These are phyloP conservation scores for Cercospora zeae-maydis DNA, from an alignment of 2,329 filamentous ascomycete genomes.

Conservation along the genomic window DNA sequence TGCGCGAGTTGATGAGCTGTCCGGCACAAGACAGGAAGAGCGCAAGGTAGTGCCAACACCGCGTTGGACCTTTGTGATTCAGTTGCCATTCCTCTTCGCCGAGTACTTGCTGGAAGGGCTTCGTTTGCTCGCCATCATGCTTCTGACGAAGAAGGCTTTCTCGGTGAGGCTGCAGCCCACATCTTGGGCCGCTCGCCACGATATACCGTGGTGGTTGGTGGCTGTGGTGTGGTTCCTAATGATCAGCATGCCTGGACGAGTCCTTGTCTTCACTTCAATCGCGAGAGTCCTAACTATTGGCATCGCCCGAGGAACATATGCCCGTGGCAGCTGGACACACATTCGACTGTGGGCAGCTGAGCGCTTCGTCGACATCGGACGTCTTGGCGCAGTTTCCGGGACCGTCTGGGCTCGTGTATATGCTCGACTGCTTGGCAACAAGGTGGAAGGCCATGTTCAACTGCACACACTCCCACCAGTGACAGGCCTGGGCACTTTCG, in stretches of 20 bases:
- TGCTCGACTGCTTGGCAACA: slow-evolving; percentile 9
- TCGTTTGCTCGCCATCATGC: slow-evolving; percentile 6
- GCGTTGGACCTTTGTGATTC: slow-evolving; percentile 3
- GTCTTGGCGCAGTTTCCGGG: slow-evolving; percentile 1
- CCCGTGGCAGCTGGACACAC: slow-evolving; percentile 2
- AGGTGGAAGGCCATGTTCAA: background rate
- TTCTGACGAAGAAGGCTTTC: slow-evolving; percentile 8
- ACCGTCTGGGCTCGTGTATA: slow-evolving; percentile 7
- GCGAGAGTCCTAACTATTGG: background rate
- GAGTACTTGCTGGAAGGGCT: slow-evolving; percentile 5
- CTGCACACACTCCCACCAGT: slow-evolving; percentile 9
- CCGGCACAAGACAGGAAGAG: background rate
- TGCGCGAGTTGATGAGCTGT: slow-evolving; percentile 4
- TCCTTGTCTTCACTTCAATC: background rate
- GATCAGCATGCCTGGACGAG: slow-evolving; percentile 4
- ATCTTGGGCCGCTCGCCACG: slow-evolving; percentile 6
- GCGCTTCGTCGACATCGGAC: slow-evolving; percentile 5
- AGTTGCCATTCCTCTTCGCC: slow-evolving; percentile 2
- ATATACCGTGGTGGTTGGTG: slow-evolving; percentile 2
- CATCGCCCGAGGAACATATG: slow-evolving; percentile 6
- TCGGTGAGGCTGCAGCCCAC: background rate
- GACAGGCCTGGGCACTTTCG: slow-evolving; percentile 7
- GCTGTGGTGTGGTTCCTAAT: slow-evolving; percentile 1
- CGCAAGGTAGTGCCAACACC: slow-evolving; percentile 3
- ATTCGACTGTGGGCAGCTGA: slow-evolving; percentile 13